A percentile compares a stretch with the other conserved stretches of the same genome.
phyloP scores from a whole-genome alignment of 306 rosid species.

The Citrullus colocynthis region DNA sequence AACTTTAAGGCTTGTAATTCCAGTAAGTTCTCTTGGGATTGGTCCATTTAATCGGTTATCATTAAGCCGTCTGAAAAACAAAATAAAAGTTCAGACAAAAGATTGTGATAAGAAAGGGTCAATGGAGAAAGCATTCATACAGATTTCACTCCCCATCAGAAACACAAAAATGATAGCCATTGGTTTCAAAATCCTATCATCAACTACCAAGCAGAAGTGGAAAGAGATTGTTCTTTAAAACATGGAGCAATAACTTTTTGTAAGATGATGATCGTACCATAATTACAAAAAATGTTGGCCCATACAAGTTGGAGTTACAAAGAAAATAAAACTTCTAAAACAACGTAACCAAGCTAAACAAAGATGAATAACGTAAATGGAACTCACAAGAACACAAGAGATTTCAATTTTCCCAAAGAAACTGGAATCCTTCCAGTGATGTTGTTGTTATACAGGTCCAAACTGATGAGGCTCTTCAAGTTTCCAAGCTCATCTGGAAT shows the following conservation, averaged over 20 bases:
- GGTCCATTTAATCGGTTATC: conserved; percentile 70
- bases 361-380: neutral
- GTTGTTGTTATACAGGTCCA: conserved; percentile 88
- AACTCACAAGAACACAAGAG: conserved; percentile 89
- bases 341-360: neutral
- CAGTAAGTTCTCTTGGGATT: conserved; percentile 61
- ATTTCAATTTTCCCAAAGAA: conserved; percentile 70
- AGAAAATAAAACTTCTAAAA: neutral
- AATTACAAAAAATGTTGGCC: neutral
- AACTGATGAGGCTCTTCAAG: conserved; percentile 75
- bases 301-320: neutral
- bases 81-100: neutral
- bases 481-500: conserved; percentile 80
- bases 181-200: neutral
- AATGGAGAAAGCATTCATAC: neutral
- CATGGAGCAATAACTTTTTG: neutral
- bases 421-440: conserved; percentile 67
- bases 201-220: neutral
- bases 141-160: neutral
- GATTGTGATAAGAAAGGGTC: neutral
- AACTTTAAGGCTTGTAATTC: conserved; percentile 79
- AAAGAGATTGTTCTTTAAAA: neutral
- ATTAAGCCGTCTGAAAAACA: conserved; percentile 62
- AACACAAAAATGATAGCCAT: neutral
- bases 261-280: neutral